Evolutionary conservation across 2,329 filamentous ascomycete species (phyloP), one percentile per base, ranked within the genome.

Genomic region (Kalaharituber pfeilii): DNA sequence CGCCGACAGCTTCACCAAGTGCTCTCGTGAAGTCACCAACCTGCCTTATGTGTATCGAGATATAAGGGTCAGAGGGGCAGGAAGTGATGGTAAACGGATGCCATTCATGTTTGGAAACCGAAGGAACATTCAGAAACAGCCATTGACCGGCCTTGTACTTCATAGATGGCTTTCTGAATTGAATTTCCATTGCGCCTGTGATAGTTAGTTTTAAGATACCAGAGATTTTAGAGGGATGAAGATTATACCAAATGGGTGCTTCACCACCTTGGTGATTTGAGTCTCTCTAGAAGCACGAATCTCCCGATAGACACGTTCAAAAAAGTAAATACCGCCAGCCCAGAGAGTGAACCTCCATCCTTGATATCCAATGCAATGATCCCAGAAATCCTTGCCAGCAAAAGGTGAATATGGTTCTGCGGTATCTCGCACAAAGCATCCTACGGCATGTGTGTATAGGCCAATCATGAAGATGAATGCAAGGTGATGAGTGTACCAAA

Each of bases 401-500:
- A 98, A 91, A 1, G 91, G 91, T 6, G 88, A 95, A 62, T 81
- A 75, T 1, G 80, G 77, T 0, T 78, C 65, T 5, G 73, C 68
- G 1, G 80, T 82, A 66, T 95, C 88, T 62, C 91, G 84, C 36
- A 98, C 91, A 71, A 98, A 98, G 70, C 91, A 98, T 56, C 87
- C 88, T 6, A 85, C 86, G 1, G 91, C 89, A 69, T 98, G 91
- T 11, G 89, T 96, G 70, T 96, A 98, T 62, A 98, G 80, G 47
- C 79, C 89, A 45, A 98, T 75, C 65, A 96, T 71, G 69, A 98
- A 98, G 1, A 91, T 89, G 57, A 98, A 84, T 65, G 96, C 96
- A n/a, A 98, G 77, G 65, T 98, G 91, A 69, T 98, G 91, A 0
- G 87, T 94, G 70, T 98, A 98, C 91, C 91, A 98, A 68, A 98